phyloP scores from a whole-genome alignment of 202 grass and related monocot species.

The Carex sylvatica region DNA sequence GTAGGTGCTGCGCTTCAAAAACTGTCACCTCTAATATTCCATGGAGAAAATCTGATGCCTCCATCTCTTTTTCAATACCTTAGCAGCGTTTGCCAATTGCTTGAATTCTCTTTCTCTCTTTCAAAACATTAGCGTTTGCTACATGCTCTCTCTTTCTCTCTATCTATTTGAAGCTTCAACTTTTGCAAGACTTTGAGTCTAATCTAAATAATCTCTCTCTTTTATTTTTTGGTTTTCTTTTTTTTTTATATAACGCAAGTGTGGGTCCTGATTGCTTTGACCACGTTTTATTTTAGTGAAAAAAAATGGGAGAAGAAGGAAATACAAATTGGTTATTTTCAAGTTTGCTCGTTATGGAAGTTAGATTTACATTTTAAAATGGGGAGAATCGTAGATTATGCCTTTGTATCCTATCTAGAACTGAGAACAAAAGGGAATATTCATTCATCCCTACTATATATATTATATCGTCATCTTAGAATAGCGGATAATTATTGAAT shows the following conservation, averaged over 20 bases:
- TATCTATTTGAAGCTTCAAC: neutral
- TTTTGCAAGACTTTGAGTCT: conserved; percentile 4
- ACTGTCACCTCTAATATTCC: conserved; percentile 62
- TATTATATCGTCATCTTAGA: too few relatives aligned
- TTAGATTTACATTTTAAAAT: too few relatives aligned
- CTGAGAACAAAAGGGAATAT: too few relatives aligned
- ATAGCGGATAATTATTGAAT: too few relatives aligned
- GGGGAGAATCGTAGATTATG: too few relatives aligned
- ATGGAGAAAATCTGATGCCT: conserved; percentile 40
- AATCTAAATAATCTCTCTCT: neutral
- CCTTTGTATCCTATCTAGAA: too few relatives aligned
- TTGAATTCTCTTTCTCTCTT: neutral
- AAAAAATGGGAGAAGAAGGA: neutral
- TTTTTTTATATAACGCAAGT: neutral
- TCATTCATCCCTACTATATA: too few relatives aligned
- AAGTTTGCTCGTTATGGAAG: neutral
- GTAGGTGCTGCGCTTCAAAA: conserved; percentile 61
- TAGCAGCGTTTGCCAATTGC: neutral
- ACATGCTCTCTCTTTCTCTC: neutral
- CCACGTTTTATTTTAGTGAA: neutral
- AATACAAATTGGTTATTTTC: neutral
- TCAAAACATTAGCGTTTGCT: too few relatives aligned
- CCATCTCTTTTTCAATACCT: neutral
- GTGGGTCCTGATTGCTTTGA: neutral
- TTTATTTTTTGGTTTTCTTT: too few relatives aligned